These are phyloP conservation scores for Rauvolfia tetraphylla DNA, from an alignment of 257 asterid genomes.

Conservation along the genomic window DNA sequence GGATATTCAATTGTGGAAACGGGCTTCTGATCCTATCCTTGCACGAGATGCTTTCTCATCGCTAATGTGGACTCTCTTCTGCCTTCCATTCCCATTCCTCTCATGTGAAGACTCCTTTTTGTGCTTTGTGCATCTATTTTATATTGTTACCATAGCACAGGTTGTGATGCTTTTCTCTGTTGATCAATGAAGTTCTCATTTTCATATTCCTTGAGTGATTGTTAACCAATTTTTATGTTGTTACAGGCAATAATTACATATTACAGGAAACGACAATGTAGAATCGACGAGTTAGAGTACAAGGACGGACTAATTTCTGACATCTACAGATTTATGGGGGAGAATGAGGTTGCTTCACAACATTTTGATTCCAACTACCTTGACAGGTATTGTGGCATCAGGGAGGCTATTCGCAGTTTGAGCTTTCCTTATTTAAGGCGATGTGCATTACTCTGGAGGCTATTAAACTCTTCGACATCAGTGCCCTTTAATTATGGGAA, in stretches of 20 bases:
- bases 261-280: constrained; percentile 32
- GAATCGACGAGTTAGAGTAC: constrained; percentile 33
- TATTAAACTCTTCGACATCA: constrained; percentile 49
- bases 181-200: not conserved
- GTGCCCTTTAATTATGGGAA: constrained; percentile 56
- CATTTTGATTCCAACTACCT: constrained; percentile 50
- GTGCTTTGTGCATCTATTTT: constrained; percentile 79
- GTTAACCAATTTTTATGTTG: constrained; percentile 6
- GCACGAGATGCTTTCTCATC: constrained; percentile 85
- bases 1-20: constrained; percentile 79
- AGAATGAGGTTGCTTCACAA: constrained; percentile 44
- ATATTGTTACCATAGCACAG: constrained; percentile 35
- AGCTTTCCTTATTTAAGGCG: constrained; percentile 85
- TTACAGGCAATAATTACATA: constrained; percentile 61
- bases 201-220: not conserved
- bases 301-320: constrained; percentile 62
- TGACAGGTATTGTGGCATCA: constrained; percentile 45
- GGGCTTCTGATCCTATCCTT: constrained; percentile 72
- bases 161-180: constrained; percentile 18
- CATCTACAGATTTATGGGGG: constrained; percentile 44
- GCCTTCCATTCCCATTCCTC: constrained; percentile 81
- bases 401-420: constrained; percentile 63
- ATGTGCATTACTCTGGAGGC: constrained; percentile 90
- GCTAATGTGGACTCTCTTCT: constrained; percentile 88
- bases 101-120: constrained; percentile 69